Percentiles rank a stretch among this genome's conserved stretches.
phyloP scores from a whole-genome alignment of 2,329 filamentous ascomycete species.

The Zalaria sp. region DNA sequence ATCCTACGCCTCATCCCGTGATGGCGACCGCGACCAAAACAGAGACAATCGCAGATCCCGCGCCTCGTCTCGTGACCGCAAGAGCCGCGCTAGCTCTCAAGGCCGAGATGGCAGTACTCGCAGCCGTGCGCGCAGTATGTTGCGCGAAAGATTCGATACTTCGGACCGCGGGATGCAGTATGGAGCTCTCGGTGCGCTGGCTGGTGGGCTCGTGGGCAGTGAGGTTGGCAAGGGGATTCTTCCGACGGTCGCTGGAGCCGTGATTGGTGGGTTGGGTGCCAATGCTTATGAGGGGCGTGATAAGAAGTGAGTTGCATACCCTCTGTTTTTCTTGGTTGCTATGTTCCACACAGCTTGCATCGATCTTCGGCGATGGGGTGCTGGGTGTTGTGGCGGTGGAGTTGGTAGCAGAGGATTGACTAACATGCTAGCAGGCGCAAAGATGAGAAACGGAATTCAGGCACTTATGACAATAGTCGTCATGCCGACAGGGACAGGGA shows the following conservation, averaged over 20 bases:
- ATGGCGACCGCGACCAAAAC: too few relatives aligned
- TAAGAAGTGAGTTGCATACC: conserved; percentile 4
- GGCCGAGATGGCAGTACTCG: not conserved
- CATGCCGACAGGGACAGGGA: too few relatives aligned
- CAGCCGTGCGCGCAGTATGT: conserved; percentile 4
- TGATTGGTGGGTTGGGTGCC: conserved; percentile 15
- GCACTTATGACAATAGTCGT: too few relatives aligned
- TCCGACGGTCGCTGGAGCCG: conserved; percentile 12
- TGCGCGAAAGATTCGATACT: conserved; percentile 12
- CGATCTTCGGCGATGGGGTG: too few relatives aligned
- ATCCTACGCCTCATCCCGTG: too few relatives aligned
- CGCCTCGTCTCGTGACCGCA: not conserved
- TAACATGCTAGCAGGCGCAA: too few relatives aligned
- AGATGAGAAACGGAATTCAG: too few relatives aligned
- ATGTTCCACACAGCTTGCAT: too few relatives aligned
- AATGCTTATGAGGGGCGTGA: conserved; percentile 16
- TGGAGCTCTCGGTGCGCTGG: conserved; percentile 14
- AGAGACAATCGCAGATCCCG: not conserved
- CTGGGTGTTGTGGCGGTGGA: too few relatives aligned
- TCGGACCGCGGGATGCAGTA: conserved; percentile 13
- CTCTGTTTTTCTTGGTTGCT: too few relatives aligned
- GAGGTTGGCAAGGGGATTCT: conserved; percentile 12
- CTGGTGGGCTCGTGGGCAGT: conserved; percentile 14
- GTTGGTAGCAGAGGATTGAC: too few relatives aligned
- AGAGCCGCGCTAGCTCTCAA: not conserved